These are phyloP conservation scores for Apophysomyces ossiformis DNA, from an alignment of 371 early-diverging fungal genomes.

Conservation along the genomic window DNA sequence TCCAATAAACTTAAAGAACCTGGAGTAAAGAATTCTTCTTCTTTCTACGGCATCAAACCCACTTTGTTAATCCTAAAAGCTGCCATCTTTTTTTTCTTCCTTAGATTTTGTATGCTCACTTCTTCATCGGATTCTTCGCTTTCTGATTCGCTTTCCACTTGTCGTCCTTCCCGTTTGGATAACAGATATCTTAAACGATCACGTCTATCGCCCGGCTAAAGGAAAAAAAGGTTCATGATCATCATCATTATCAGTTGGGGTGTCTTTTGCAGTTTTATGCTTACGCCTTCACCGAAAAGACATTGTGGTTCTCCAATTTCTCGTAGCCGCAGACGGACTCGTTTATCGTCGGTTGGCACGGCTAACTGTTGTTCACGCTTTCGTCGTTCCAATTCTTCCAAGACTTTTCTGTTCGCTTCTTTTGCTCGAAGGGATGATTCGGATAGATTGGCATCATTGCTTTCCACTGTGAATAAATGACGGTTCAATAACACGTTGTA, in stretches of 20 bases:
- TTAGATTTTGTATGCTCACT: not conserved
- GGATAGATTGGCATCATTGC: constrained; percentile 40
- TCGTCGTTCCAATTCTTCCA: constrained; percentile 88
- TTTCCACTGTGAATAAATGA: constrained; percentile 27
- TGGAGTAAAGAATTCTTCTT: constrained; percentile 90
- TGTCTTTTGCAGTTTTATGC: constrained; percentile 11
- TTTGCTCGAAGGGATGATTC: constrained; percentile 57
- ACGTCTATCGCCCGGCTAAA: constrained; percentile 87
- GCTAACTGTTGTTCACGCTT: constrained; percentile 80
- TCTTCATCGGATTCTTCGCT: constrained; percentile 59
- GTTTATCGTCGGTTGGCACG: constrained; percentile 91
- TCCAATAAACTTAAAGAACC: constrained; percentile 74
- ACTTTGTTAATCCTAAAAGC: not conserved
- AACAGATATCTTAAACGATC: constrained; percentile 81
- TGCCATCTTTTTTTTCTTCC: not conserved
- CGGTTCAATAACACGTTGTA: not conserved
- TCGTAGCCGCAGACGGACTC: constrained; percentile 78
- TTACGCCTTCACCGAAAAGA: constrained; percentile 93
- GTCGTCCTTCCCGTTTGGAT: constrained; percentile 56
- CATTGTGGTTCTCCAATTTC: constrained; percentile 87
- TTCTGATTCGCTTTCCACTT: constrained; percentile 46
- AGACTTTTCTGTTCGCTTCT: constrained; percentile 71
- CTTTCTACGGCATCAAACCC: constrained; percentile 21
- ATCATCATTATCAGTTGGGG: no score
- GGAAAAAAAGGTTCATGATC: no score